Base-by-base conservation (phyloP, 1,139 yeast species). In the Candida frijolesensis region DNA sequence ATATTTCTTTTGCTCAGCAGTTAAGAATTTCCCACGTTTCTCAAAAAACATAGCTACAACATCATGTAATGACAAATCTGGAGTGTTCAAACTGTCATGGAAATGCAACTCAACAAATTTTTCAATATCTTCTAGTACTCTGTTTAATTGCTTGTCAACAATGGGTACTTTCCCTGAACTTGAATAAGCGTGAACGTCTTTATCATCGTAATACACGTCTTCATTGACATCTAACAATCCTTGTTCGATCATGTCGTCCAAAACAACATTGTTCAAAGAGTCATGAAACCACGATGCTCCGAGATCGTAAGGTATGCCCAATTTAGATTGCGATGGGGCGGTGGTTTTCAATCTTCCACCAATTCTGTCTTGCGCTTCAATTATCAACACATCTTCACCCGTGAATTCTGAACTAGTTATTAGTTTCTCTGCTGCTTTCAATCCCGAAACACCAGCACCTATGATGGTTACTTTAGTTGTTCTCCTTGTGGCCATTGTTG, bases 221-320 rank as follows among this genome's bases (percentile, higher is more conserved):
- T 53, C 56, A 1, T 46, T 39, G 4, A 64, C 47, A 50, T 67
- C 68, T 50, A 74, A 72, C 35, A 56, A 52, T 2, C 56, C 65
- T 1, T 61, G 65, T 2, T 57, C 60, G 6, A 66, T 49, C n/a
- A 72, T 60, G 34, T 72, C 72, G 37, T 63, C 55, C 40, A 76
- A 64, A 8, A 87, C 74, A 5, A 76, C 76, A 61, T 90, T 90
- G 33, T 46, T 51, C 46, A 89, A 68, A 0, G 90, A 82, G 60
- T 89, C 96, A 63, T 90, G 97, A 60, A 87, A 87, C 97, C 97
- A 90, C 3, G 92, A 82, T 0, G 96, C 96, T 0, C 97, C 97
- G 18, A 89, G 58, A 65, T 90, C 97, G 61, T 86, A 85, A 6
- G 60, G 50, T 22, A 61, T 59, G 1, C 78, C 79, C 10, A 71